phyloP scores from a whole-genome alignment of 208 protist genomes.

The Jaenimonas drosophilae region DNA sequence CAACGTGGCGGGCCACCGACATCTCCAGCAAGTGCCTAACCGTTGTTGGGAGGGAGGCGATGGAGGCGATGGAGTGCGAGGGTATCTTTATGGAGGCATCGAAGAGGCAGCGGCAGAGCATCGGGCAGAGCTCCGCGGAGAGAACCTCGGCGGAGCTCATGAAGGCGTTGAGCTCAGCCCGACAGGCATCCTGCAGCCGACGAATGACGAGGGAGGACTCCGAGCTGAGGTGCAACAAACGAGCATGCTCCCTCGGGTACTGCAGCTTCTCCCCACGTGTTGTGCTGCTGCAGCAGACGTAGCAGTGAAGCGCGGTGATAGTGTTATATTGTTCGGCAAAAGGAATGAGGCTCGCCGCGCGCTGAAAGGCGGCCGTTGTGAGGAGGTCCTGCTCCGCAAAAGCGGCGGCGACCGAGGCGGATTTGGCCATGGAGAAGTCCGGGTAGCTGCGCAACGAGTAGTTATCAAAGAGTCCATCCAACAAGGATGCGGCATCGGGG shows the following conservation, averaged over 20 bases:
- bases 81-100: conserved; percentile 39
- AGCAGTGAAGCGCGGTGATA: conserved; percentile 31
- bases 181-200: conserved; percentile 40
- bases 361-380: conserved; percentile 19
- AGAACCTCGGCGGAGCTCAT: conserved; percentile 21
- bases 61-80: conserved; percentile 23
- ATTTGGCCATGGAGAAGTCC: conserved; percentile 56
- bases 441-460: conserved; percentile 50
- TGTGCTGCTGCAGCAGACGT: conserved; percentile 33
- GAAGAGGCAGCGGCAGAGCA: conserved; percentile 50
- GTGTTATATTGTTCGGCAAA: conserved; percentile 45
- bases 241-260: conserved; percentile 33
- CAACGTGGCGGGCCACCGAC: conserved; percentile 41
- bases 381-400: conserved; percentile 55
- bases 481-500: conserved; percentile 10
- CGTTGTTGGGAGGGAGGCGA: neutral
- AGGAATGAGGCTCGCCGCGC: conserved; percentile 15
- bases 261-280: conserved; percentile 11
- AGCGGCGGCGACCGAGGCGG: conserved; percentile 20
- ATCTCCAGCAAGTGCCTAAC: conserved; percentile 20
- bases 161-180: conserved; percentile 10
- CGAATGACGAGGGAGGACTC: conserved; percentile 23
- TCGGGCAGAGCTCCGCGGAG: conserved; percentile 21
- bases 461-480: conserved; percentile 73
- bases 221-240: conserved; percentile 15